Percentiles rank a stretch among this genome's conserved stretches.
Evolutionary conservation across 2,329 filamentous ascomycete genomes (phyloP).

Genomic region (Hyphodiscus sp.): DNA sequence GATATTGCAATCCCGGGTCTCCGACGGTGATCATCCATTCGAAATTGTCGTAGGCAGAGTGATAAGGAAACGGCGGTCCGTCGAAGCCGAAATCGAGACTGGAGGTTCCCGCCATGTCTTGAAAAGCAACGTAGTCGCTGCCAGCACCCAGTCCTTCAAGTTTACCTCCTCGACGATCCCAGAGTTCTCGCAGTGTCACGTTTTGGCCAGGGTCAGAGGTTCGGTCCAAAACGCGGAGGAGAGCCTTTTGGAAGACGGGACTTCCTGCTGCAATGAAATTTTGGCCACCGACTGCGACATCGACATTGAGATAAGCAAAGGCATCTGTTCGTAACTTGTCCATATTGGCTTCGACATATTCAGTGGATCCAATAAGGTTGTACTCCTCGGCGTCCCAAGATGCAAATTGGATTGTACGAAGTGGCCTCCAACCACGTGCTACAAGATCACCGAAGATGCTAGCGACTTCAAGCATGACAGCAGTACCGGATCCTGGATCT

Average conservation of each 20-base stretch:
- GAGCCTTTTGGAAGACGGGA: constrained; percentile 67
- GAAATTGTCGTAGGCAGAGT: constrained; percentile 85
- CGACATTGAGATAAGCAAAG: constrained; percentile 87
- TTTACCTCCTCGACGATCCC: constrained; percentile 57
- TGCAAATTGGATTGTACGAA: constrained; percentile 93
- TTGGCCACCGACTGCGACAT: constrained; percentile 69
- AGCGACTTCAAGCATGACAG: constrained; percentile 83
- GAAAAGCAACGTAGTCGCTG: constrained; percentile 85
- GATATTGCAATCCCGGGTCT: constrained; percentile 79
- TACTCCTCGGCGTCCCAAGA: constrained; percentile 95
- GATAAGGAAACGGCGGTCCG: constrained; percentile 61
- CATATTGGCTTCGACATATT: constrained; percentile 83
- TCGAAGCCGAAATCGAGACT: constrained; percentile 77
- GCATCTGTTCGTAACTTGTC: constrained; percentile 66
- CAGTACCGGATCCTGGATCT: constrained; percentile 82
- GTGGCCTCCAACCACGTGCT: constrained; percentile 74
- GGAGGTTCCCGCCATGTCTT: constrained; percentile 82
- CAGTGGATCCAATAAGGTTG: constrained; percentile 88
- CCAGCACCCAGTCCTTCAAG: constrained; percentile 66
- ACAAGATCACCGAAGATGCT: constrained; percentile 77
- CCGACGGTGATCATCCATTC: constrained; percentile 76
- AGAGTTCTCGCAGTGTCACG: constrained; percentile 65
- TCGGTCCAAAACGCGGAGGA: constrained; percentile 67
- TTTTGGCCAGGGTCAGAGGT: constrained; percentile 68
- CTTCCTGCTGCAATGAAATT: constrained; percentile 74